phyloP scores from a whole-genome alignment of 2,329 filamentous ascomycete species.

The Gnomoniopsis sp. region DNA sequence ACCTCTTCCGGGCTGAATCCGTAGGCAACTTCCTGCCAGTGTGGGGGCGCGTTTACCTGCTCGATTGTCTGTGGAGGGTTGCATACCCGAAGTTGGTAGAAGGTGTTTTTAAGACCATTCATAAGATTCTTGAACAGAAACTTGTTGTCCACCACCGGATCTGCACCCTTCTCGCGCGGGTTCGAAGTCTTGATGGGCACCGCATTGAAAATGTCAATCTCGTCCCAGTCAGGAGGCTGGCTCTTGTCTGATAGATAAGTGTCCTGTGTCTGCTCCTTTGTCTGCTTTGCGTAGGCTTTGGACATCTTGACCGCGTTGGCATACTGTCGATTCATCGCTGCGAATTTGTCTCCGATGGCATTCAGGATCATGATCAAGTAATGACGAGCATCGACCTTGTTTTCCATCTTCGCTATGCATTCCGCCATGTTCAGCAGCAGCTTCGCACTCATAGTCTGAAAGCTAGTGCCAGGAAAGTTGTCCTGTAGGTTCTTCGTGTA shows the following conservation, averaged over 20 bases:
- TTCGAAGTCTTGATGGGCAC: constrained; percentile 96
- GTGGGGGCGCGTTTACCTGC: constrained; percentile 71
- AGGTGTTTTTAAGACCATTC: constrained; percentile 92
- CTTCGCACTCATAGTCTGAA: constrained; percentile 99
- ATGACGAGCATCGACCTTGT: constrained; percentile 91
- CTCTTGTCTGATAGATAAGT: constrained; percentile 83
- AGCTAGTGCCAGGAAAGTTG: constrained; percentile 94
- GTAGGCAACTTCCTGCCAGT: constrained; percentile 94
- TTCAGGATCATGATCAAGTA: constrained; percentile 97
- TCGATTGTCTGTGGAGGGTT: constrained; percentile 76
- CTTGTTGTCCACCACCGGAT: constrained; percentile 94
- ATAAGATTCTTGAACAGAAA: constrained; percentile 96
- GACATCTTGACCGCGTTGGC: constrained; percentile 92
- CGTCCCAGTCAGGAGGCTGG: constrained; percentile 86
- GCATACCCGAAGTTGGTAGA: constrained; percentile 89
- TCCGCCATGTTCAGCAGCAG: constrained; percentile 96
- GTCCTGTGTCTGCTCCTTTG: constrained; percentile 61
- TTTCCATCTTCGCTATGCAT: constrained; percentile 88
- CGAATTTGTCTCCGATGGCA: constrained; percentile 97
- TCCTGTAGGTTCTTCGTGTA: constrained; percentile 96
- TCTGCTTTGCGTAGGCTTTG: constrained; percentile 68
- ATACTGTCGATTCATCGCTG: constrained; percentile 95
- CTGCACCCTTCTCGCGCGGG: constrained; percentile 79
- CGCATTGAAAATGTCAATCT: constrained; percentile 94
- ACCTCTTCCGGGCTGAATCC: constrained; percentile 98